phyloP scores from a whole-genome alignment of 108 stramenopile genomes.

The Cyclotella choctawhatcheeana region DNA sequence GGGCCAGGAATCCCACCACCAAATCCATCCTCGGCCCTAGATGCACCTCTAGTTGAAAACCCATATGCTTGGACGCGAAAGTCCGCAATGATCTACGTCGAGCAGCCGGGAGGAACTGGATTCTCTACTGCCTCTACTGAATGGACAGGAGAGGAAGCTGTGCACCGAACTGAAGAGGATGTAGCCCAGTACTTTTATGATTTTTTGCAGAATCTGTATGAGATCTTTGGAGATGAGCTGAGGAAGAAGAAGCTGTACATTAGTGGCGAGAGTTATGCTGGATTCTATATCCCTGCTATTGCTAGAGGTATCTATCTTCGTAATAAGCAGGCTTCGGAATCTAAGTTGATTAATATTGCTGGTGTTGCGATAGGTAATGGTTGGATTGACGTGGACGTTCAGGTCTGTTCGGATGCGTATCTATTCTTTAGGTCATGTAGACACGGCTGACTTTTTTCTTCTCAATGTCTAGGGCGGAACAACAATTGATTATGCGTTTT shows the following conservation, averaged over 20 bases:
- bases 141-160: slow-evolving; percentile 42
- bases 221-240: slow-evolving; percentile 60
- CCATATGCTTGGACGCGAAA: slow-evolving; percentile 51
- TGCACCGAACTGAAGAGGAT: slow-evolving; percentile 44
- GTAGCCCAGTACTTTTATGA: slow-evolving; percentile 41
- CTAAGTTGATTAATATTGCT: slow-evolving; percentile 43
- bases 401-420: slow-evolving; percentile 42
- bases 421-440: not conserved
- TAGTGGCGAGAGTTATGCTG: slow-evolving; percentile 89
- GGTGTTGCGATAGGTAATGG: slow-evolving; percentile 75
- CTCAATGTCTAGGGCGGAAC: slow-evolving; percentile 47
- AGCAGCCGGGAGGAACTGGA: slow-evolving; percentile 55
- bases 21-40: slow-evolving; percentile 31
- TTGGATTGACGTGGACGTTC: slow-evolving; percentile 69
- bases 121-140: slow-evolving; percentile 45
- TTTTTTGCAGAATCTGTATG: slow-evolving; percentile 56
- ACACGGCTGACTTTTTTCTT: not conserved
- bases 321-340: slow-evolving; percentile 30
- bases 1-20: slow-evolving; percentile 41
- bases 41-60: slow-evolving; percentile 49
- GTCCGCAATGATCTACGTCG: slow-evolving; percentile 44
- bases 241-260: slow-evolving; percentile 69
- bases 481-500: slow-evolving; percentile 73
- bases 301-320: slow-evolving; percentile 63
- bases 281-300: slow-evolving; percentile 80